Evolutionary conservation across 352 stramenopile species (phyloP).

Genomic region (Lagenidium giganteum): DNA sequence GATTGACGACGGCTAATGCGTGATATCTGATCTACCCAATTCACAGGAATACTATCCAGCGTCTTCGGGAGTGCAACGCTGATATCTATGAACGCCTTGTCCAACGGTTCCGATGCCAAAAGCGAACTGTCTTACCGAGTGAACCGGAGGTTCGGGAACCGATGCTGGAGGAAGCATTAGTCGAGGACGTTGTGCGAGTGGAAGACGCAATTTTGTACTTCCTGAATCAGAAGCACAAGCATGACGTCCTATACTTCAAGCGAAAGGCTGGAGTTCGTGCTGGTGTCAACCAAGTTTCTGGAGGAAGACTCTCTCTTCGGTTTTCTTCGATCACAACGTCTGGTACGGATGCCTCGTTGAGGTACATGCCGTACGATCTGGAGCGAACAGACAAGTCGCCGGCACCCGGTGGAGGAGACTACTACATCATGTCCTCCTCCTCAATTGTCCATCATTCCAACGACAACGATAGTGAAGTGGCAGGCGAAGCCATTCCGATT

Average conservation of each 20-base stretch:
- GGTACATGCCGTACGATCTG: conserved; percentile 65
- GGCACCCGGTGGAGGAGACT: conserved; percentile 30
- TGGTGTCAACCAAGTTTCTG: too few relatives aligned
- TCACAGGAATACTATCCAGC: conserved; percentile 18
- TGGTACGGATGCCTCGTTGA: conserved; percentile 1
- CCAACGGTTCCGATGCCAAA: conserved; percentile 19
- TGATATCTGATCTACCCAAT: too few relatives aligned
- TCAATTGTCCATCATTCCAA: conserved; percentile 55
- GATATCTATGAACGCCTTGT: conserved; percentile 31
- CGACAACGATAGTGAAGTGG: conserved; percentile 24
- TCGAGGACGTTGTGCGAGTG: conserved; percentile 23
- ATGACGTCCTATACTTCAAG: conserved; percentile 67
- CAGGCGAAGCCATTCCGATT: conserved; percentile 51
- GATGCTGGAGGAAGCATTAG: too few relatives aligned
- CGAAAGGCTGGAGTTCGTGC: conserved; percentile 11
- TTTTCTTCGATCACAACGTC: conserved; percentile 15
- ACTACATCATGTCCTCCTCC: conserved; percentile 63
- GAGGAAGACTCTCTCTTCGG: conserved; percentile 22
- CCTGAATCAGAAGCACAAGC: conserved; percentile 57
- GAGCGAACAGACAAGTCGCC: conserved; percentile 28
- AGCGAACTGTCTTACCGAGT: too few relatives aligned
- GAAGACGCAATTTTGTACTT: conserved; percentile 75
- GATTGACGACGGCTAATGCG: neutral
- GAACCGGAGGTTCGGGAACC: too few relatives aligned
- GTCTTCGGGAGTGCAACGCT: conserved; percentile 30